A percentile compares a stretch with the other conserved stretches of the same genome.
These are phyloP conservation scores for Dentipellis fragilis DNA, from an alignment of 768 basidiomycete genomes.

Conservation along the genomic window DNA sequence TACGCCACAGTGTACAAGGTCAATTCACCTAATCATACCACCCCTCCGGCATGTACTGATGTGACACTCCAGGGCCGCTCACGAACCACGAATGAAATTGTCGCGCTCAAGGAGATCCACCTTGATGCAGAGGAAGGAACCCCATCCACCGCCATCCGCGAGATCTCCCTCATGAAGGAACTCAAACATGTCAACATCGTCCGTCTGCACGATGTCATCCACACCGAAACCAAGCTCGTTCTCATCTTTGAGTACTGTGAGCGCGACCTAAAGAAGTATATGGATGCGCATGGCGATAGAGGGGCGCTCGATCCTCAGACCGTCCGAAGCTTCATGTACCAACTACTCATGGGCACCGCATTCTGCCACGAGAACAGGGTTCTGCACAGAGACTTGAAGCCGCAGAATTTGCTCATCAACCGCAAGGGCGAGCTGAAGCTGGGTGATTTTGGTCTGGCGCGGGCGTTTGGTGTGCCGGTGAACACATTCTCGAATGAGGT, in stretches of 20 bases:
- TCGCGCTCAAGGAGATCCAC: conserved; percentile 97
- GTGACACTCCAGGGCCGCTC: conserved; percentile 67
- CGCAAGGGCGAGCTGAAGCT: conserved; percentile 94
- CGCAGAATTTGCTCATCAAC: conserved; percentile 96
- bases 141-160: conserved; percentile 95
- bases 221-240: conserved; percentile 95
- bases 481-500: conserved; percentile 99
- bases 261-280: conserved; percentile 97
- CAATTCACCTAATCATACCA: neutral
- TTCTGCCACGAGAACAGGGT: conserved; percentile 99
- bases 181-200: conserved; percentile 99
- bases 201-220: conserved; percentile 95
- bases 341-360: conserved; percentile 91
- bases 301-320: conserved; percentile 86
- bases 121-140: conserved; percentile 99
- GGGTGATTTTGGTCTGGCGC: conserved; percentile 94
- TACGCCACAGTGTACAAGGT: conserved; percentile 98
- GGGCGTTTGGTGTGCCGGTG: conserved; percentile 97
- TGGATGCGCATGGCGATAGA: conserved; percentile 96
- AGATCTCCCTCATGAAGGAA: conserved; percentile 99
- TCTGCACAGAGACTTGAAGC: conserved; percentile 94
- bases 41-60: neutral
- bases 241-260: conserved; percentile 99
- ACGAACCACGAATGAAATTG: conserved; percentile 95
- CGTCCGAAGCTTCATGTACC: conserved; percentile 94